Evolutionary conservation across 163 green algal species (phyloP), one percentile per base, ranked within the genome.

Genomic region (Chlamydomonas reinhardtii): DNA sequence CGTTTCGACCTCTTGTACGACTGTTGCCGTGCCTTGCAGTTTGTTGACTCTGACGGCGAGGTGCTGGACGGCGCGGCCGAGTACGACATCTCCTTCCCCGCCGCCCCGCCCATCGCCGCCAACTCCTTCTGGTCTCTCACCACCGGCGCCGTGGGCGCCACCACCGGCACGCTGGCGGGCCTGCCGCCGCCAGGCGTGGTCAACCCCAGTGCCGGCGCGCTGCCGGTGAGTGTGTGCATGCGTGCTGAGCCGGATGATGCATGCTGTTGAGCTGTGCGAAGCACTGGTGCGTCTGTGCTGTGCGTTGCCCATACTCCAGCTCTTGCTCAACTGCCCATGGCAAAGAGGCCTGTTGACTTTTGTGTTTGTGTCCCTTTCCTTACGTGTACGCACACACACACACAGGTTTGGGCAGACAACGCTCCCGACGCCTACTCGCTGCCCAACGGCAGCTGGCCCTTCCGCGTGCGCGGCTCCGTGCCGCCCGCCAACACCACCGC

Each of bases 401-500:
- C 22, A 35, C 70, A 76, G 70, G n/a, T 37, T 8, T 61, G 35
- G 35, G 6, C 35, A 37, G 61, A 32, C 70, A 19, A 14, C 35
- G 24, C 22, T 6, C 16, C 70, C 35, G 37, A 76, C 37, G 22
- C 25, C 35, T 76, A 61, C 70, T 0, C 9, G 20, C 19, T 17
- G 3, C 5, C 35, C 24, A 32, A 76, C 70, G 70, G 70, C 70
- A 76, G 16, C 22, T 35, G 22, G 24, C 70, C 70, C 70, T 76
- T 76, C 70, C 37, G 35, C 70, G 35, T 76, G 19, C 31, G 16
- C 35, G 2, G 17, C 35, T 34, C 35, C 35, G 9, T 6, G 22
- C 70, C 70, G 24, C 20, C 70, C 70, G 37, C 70, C 70, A 76
- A 59, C 70, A 61, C 37, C 70, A 76, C 70, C 34, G 35, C 70